phyloP scores from a whole-genome alignment of 2,329 filamentous ascomycete genomes.

The Cordyceps fumosorosea region DNA sequence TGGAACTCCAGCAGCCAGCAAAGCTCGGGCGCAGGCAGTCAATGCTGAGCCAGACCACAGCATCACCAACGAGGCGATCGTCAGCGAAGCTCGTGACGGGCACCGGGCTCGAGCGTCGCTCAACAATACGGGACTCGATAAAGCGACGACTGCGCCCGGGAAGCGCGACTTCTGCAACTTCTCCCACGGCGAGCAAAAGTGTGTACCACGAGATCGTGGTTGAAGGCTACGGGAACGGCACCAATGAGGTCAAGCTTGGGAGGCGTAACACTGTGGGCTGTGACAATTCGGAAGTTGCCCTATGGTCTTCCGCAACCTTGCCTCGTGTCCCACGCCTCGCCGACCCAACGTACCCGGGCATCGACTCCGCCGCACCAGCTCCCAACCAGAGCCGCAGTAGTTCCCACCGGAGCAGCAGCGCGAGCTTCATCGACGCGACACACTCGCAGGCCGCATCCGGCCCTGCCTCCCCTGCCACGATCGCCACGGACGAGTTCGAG shows the following conservation, averaged over 20 bases:
- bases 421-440: not conserved
- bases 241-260: slow-evolving; percentile 31
- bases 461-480: not conserved
- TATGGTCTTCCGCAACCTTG: slow-evolving; percentile 19
- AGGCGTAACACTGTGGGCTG: slow-evolving; percentile 9
- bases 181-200: slow-evolving; percentile 17
- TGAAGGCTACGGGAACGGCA: slow-evolving; percentile 48
- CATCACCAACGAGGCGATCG: slow-evolving; percentile 2
- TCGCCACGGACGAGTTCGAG: not conserved
- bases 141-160: slow-evolving; percentile 15
- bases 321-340: not conserved
- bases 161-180: slow-evolving; percentile 21
- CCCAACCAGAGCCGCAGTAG: not conserved
- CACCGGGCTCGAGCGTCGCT: slow-evolving; percentile 24
- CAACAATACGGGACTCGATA: slow-evolving; percentile 29
- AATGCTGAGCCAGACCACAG: slow-evolving; percentile 10
- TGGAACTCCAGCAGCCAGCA: not conserved
- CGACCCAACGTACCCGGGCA: not conserved
- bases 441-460: not conserved
- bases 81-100: slow-evolving; percentile 25
- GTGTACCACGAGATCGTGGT: slow-evolving; percentile 46
- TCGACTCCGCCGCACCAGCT: not conserved
- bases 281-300: slow-evolving; percentile 19
- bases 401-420: slow-evolving; percentile 9
- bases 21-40: slow-evolving; percentile 4